phyloP scores from a whole-genome alignment of 2,329 filamentous ascomycete species.

The Fusarium devonianum region DNA sequence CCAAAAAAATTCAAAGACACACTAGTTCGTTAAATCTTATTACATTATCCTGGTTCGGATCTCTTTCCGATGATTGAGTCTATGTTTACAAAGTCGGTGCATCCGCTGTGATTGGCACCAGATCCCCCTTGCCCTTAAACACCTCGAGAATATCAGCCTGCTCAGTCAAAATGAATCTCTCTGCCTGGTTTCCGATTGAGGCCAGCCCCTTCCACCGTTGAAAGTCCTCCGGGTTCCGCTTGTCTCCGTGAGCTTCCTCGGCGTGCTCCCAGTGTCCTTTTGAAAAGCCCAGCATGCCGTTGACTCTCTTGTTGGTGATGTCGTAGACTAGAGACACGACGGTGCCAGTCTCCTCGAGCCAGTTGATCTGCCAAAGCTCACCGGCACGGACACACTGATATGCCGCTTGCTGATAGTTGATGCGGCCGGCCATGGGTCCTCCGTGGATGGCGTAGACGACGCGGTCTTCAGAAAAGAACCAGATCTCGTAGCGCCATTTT shows the following conservation, averaged over 20 bases:
- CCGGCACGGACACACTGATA: slow-evolving; percentile 65
- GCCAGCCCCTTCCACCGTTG: slow-evolving; percentile 59
- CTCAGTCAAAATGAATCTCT: slow-evolving; percentile 60
- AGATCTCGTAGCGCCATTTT: slow-evolving; percentile 69
- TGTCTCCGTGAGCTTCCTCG: slow-evolving; percentile 61
- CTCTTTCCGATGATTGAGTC: no score
- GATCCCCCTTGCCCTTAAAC: slow-evolving; percentile 57
- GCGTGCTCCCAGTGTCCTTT: slow-evolving; percentile 63
- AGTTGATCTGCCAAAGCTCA: slow-evolving; percentile 67
- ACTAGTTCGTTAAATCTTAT: no score
- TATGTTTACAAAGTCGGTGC: slow-evolving; percentile 19
- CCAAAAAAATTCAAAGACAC: no score
- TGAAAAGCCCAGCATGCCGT: slow-evolving; percentile 61
- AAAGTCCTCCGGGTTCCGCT: slow-evolving; percentile 59
- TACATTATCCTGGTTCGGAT: no score
- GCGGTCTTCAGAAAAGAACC: slow-evolving; percentile 63
- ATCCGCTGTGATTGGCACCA: slow-evolving; percentile 52
- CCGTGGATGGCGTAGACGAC: slow-evolving; percentile 67
- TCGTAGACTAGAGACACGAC: slow-evolving; percentile 64
- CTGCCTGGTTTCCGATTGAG: slow-evolving; percentile 57
- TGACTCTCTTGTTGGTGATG: slow-evolving; percentile 56
- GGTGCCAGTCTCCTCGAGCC: slow-evolving; percentile 67
- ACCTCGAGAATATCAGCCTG: slow-evolving; percentile 59
- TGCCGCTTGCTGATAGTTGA: slow-evolving; percentile 60
- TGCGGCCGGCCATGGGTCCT: slow-evolving; percentile 63